Base-by-base conservation (phyloP, 495 filamentous ascomycete species). In the Annulohypoxylon maeteangense region DNA sequence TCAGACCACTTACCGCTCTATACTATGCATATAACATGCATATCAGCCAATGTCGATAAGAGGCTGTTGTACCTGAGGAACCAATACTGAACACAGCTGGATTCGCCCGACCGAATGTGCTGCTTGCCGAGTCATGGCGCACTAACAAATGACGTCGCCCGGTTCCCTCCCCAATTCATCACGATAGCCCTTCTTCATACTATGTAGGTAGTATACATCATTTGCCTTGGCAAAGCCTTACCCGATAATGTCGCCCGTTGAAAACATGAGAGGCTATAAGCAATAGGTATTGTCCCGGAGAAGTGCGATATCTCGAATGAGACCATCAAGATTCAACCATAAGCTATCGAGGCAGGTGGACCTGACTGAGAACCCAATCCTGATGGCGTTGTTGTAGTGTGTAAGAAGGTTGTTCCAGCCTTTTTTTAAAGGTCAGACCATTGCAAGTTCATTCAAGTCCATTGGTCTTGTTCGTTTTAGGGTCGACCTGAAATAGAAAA, bases 281-380 rank as follows among this genome's bases (percentile, higher is more conserved):
- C 50, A 62, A 40, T 16, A 63, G 51, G 40, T 32, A 32, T 18
- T 48, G 48, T 55, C 32, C 25, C 29, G 20, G 14, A 59, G 23
- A 48, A 54, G 50, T 40, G 23, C 10, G 18, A 34, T 64, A 67
- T 67, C 34, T 64, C 47, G n/a, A 50, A 51, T 48, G 51, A 62
- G 63, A 67, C 44, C 25, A 10, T 61, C 44, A 18, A n/a, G n/a
- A n/a, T n/a, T n/a, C n/a, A n/a, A n/a, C n/a, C n/a, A n/a, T n/a
- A n/a, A n/a, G n/a, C n/a, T n/a, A n/a, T n/a, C n/a, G n/a, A 59
- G 63, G 36, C 31, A 44, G 40, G 40, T 44, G 16, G 32, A 56
- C 57, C 62, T 51, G 53, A 58, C 29, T 69, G 62, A 5, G 40
- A 61, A 61, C 50, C 55, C 62, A 61, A 61, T 58, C 68, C 62